Evolutionary conservation across 2,329 filamentous ascomycete species (phyloP).

Genomic region (Penicillium corylophilum): DNA sequence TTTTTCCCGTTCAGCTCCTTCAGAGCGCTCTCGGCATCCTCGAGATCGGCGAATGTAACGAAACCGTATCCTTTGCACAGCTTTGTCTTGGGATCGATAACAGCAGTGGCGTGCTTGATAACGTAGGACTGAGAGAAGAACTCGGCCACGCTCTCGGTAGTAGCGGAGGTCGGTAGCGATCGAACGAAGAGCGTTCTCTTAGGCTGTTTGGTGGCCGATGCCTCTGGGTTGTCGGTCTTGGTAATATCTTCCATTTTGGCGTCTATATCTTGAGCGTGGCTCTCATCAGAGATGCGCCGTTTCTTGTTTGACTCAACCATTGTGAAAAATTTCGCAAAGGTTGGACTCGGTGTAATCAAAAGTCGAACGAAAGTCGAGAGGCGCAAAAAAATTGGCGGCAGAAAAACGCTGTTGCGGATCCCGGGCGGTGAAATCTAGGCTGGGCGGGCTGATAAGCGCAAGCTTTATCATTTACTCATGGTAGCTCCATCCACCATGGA

Average conservation of each 20-base stretch:
- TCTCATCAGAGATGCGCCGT: conserved; percentile 34
- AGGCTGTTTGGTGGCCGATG: conserved; percentile 29
- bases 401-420: conserved; percentile 28
- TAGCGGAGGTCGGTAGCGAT: conserved; percentile 74
- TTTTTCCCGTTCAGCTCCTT: conserved; percentile 75
- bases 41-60: conserved; percentile 90
- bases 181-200: conserved; percentile 83
- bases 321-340: conserved; percentile 5
- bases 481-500: conserved; percentile 25
- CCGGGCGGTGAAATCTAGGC: conserved; percentile 8
- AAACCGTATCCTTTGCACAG: conserved; percentile 91
- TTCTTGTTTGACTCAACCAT: conserved; percentile 40
- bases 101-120: conserved; percentile 93
- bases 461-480: conserved; percentile 17
- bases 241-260: conserved; percentile 19
- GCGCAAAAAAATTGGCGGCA: conserved; percentile 35
- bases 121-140: conserved; percentile 94
- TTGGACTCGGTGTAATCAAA: conserved; percentile 2
- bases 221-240: conserved; percentile 21
- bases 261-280: conserved; percentile 17
- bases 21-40: conserved; percentile 80
- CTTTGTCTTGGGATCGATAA: conserved; percentile 81
- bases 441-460: conserved; percentile 8
- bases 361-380: neutral
- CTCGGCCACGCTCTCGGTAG: conserved; percentile 77